Percentiles rank a stretch among this genome's conserved stretches.
Conservation (phyloP, 768 basidiomycete genomes). For the Leccinum rimulosum region DNA sequence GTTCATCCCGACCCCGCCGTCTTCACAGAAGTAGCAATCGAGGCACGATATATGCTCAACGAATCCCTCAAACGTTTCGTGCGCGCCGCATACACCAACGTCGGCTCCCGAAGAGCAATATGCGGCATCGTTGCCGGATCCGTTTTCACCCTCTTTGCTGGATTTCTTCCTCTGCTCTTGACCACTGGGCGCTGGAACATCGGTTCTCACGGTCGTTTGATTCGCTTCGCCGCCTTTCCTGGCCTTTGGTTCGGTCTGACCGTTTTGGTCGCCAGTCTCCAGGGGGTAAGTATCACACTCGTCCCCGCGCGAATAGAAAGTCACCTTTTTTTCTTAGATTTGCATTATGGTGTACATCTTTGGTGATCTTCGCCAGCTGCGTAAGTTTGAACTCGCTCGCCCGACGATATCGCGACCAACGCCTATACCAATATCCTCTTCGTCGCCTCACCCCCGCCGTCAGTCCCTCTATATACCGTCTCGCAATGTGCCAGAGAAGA, state of each 20-base stretch:
- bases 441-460: neutral
- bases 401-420: slow-evolving; percentile 55
- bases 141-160: slow-evolving; percentile 46
- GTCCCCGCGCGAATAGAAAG: neutral
- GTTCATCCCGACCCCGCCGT: slow-evolving; percentile 63
- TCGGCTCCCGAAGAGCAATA: slow-evolving; percentile 65
- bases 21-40: slow-evolving; percentile 57
- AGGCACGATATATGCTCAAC: slow-evolving; percentile 57
- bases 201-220: slow-evolving; percentile 44
- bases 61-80: slow-evolving; percentile 67
- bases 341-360: slow-evolving; percentile 79
- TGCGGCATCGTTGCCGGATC: slow-evolving; percentile 68
- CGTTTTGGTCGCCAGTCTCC: slow-evolving; percentile 57
- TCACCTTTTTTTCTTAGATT: slow-evolving; percentile 29
- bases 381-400: slow-evolving; percentile 73
- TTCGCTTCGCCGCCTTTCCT: slow-evolving; percentile 57
- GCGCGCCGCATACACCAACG: slow-evolving; percentile 61
- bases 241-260: slow-evolving; percentile 71
- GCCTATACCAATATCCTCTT: slow-evolving; percentile 14
- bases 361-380: slow-evolving; percentile 75
- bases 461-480: slow-evolving; percentile 9
- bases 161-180: slow-evolving; percentile 53
- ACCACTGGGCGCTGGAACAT: slow-evolving; percentile 36
- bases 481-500: slow-evolving; percentile 7
- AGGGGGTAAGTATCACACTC: slow-evolving; percentile 48